Conservation (phyloP, 1,139 yeast genomes). For the Blastobotrys aristatus region DNA sequence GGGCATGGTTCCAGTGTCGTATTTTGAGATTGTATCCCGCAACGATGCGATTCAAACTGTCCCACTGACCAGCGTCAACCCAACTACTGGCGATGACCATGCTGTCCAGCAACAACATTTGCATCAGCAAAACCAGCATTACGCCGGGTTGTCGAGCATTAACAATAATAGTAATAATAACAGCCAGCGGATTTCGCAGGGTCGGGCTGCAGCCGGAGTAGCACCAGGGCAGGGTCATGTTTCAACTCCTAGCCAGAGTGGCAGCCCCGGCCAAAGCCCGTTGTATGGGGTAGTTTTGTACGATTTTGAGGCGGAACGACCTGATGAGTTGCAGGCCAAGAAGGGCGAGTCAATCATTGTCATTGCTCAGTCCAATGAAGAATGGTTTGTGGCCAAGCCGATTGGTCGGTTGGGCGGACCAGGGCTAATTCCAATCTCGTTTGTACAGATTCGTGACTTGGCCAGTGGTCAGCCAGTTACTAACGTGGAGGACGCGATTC, state of each 20-base stretch:
- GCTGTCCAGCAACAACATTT: slow-evolving; percentile 9
- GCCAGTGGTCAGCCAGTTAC: slow-evolving; percentile 50
- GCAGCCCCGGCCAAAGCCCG: slow-evolving; percentile 30
- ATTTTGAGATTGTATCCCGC: slow-evolving; percentile 75
- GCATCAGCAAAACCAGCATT: slow-evolving; percentile 8
- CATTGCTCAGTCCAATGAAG: slow-evolving; percentile 93
- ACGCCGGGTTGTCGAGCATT: neutral
- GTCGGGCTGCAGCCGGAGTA: neutral
- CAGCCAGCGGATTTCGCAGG: neutral
- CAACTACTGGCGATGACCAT: slow-evolving; percentile 11
- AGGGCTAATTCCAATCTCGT: slow-evolving; percentile 88
- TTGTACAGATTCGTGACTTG: slow-evolving; percentile 80
- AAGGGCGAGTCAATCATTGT: slow-evolving; percentile 88
- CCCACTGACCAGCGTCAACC: slow-evolving; percentile 22
- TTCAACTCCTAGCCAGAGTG: slow-evolving; percentile 1
- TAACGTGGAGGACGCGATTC: slow-evolving; percentile 51
- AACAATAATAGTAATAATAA: neutral
- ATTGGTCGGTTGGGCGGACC: slow-evolving; percentile 95
- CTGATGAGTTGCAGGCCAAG: slow-evolving; percentile 75
- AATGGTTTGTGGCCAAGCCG: slow-evolving; percentile 98
- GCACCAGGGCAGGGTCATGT: neutral
- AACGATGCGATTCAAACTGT: slow-evolving; percentile 39
- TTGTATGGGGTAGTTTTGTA: slow-evolving; percentile 67
- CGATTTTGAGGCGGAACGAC: slow-evolving; percentile 83
- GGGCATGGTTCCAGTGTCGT: slow-evolving; percentile 84